phyloP scores from a whole-genome alignment of 495 filamentous ascomycete species.

The Penicillium cataractarum region DNA sequence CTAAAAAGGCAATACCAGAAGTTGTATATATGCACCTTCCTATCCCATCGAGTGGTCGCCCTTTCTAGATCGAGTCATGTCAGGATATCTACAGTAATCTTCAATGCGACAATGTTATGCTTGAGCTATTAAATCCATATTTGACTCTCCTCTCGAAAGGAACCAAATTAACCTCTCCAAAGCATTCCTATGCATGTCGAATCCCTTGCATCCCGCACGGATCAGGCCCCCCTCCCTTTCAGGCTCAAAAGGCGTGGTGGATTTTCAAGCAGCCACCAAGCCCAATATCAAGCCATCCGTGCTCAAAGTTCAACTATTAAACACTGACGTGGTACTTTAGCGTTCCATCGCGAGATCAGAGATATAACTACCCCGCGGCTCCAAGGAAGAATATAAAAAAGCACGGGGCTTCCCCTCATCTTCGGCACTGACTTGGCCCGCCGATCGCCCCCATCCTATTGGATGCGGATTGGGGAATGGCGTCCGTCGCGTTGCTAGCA shows the following conservation, averaged over 20 bases:
- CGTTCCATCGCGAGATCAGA: conserved; percentile 24
- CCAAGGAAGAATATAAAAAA: conserved; percentile 2
- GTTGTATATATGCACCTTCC: not conserved
- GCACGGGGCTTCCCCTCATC: conserved; percentile 11
- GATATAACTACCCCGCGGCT: not conserved
- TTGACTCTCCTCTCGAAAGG: not conserved
- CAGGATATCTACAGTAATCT: not conserved
- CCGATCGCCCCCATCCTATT: conserved; percentile 24
- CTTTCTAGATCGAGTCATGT: not conserved
- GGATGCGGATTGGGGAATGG: not conserved
- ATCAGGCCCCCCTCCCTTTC: conserved; percentile 8
- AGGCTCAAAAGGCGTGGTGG: not conserved
- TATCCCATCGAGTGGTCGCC: not conserved
- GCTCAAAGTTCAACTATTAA: not conserved
- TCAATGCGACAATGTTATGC: not conserved
- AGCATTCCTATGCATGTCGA: conserved; percentile 13
- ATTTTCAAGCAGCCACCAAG: not conserved
- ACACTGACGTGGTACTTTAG: conserved; percentile 17
- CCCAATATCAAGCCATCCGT: not conserved
- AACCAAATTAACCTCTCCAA: not conserved
- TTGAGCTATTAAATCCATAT: not conserved
- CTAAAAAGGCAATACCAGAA: not conserved
- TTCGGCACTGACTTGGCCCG: conserved; percentile 26
- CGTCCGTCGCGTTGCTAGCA: not conserved
- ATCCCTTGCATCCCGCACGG: conserved; percentile 28